A percentile compares a stretch with the other conserved stretches of the same genome.
phyloP scores from a whole-genome alignment of 108 stramenopile genomes.

The Cyclostephanos invisitatus region DNA sequence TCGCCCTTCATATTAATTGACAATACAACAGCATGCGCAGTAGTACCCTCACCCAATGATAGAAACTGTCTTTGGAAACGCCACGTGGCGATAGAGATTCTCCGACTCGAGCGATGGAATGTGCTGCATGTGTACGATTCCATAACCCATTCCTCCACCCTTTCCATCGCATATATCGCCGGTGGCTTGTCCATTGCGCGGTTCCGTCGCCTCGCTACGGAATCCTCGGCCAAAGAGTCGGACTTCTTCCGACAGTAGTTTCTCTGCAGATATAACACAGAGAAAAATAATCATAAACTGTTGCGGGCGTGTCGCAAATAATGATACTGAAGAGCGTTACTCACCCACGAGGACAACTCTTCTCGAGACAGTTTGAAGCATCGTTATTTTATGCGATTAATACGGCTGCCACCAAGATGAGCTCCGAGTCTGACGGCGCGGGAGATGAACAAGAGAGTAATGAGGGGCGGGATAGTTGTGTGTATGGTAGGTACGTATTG shows the following conservation, averaged over 20 bases:
- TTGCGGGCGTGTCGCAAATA: not conserved
- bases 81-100: slow-evolving; percentile 42
- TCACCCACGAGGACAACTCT: not conserved
- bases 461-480: too few relatives aligned
- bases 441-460: too few relatives aligned
- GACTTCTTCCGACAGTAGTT: not conserved
- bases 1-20: not conserved
- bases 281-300: not conserved
- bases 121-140: slow-evolving; percentile 66
- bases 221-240: not conserved
- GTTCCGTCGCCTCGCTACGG: not conserved
- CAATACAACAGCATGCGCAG: not conserved
- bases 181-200: not conserved
- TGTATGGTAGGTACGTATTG: too few relatives aligned
- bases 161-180: not conserved
- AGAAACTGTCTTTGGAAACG: slow-evolving; percentile 49
- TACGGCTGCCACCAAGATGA: too few relatives aligned
- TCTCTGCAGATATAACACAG: not conserved
- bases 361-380: slow-evolving; percentile 5
- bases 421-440: too few relatives aligned
- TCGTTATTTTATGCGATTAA: not conserved
- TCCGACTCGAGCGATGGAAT: slow-evolving; percentile 29
- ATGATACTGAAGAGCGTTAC: not conserved
- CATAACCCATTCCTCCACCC: slow-evolving; percentile 60
- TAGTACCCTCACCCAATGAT: slow-evolving; percentile 45